Evolutionary conservation across 805 yeast genomes (phyloP).

Genomic region (Candida piceae): DNA sequence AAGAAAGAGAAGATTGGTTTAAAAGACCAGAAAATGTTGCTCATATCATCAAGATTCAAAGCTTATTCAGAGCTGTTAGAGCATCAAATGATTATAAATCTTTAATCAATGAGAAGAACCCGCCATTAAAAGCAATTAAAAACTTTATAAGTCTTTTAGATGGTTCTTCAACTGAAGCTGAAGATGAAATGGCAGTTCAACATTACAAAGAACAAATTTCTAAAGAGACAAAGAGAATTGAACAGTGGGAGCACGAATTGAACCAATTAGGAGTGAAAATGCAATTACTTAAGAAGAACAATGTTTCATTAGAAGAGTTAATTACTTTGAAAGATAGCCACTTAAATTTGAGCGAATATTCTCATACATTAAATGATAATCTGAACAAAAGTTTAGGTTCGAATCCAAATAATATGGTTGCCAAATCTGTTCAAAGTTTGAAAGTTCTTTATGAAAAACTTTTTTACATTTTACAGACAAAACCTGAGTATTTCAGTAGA

Average conservation of each 20-base stretch:
- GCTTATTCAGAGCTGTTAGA: conserved; percentile 59
- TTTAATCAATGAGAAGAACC: conserved; percentile 63
- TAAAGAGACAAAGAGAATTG: conserved; percentile 65
- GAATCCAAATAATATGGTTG: conserved; percentile 18
- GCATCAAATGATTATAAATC: conserved; percentile 71
- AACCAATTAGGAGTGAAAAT: conserved; percentile 75
- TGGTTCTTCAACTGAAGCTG: conserved; percentile 62
- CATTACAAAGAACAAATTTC: conserved; percentile 63
- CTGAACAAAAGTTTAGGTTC: conserved; percentile 19
- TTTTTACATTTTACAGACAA: conserved; percentile 79
- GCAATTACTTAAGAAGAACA: conserved; percentile 71
- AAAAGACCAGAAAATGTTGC: conserved; percentile 39
- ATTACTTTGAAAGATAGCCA: conserved; percentile 34
- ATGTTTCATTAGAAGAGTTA: conserved; percentile 71
- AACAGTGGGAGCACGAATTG: conserved; percentile 65
- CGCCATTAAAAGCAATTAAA: conserved; percentile 71
- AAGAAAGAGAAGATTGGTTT: conserved; percentile 43
- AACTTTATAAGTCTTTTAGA: conserved; percentile 69
- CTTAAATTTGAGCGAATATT: conserved; percentile 24
- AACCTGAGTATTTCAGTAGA: conserved; percentile 63
- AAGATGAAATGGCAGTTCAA: conserved; percentile 67
- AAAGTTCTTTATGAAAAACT: conserved; percentile 70
- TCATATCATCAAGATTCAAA: conserved; percentile 70
- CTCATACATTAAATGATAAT: conserved; percentile 21
- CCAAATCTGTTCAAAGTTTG: conserved; percentile 42